These are phyloP conservation scores for Cercospora canescens DNA, from an alignment of 2,329 filamentous ascomycete species.

Conservation along the genomic window DNA sequence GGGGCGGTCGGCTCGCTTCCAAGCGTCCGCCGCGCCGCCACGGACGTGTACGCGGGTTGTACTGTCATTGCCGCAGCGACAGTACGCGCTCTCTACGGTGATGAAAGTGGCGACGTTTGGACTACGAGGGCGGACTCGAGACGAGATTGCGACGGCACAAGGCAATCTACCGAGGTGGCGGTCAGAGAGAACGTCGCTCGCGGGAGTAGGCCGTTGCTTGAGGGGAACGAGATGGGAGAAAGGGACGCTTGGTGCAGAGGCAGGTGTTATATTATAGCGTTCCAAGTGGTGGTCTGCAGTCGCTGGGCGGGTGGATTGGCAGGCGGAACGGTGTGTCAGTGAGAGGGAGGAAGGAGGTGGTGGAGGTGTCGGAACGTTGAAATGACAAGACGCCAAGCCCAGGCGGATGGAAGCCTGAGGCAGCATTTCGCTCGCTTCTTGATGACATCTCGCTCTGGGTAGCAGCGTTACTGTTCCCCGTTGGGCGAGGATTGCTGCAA, in stretches of 20 bases:
- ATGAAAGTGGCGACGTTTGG: neutral
- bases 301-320: neutral
- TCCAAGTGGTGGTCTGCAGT: neutral
- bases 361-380: neutral
- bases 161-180: constrained; percentile 4
- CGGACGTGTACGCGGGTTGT: constrained; percentile 47
- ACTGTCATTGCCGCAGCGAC: constrained; percentile 25
- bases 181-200: neutral
- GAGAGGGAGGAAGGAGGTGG: neutral
- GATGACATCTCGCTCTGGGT: neutral
- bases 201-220: neutral
- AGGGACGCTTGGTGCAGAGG: neutral
- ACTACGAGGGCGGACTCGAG: neutral
- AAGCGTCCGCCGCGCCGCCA: constrained; percentile 46
- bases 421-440: neutral
- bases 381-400: constrained; percentile 1
- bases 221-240: neutral
- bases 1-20: constrained; percentile 25
- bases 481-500: neutral
- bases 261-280: neutral
- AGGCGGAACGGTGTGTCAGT: neutral
- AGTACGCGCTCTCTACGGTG: neutral
- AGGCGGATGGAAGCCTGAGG: neutral
- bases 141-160: constrained; percentile 4
- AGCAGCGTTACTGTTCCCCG: neutral